Evolutionary conservation across 1,284 basidiomycete species (phyloP), one percentile per base, ranked within the genome.

Genomic region (Neolentinus lepideus): DNA sequence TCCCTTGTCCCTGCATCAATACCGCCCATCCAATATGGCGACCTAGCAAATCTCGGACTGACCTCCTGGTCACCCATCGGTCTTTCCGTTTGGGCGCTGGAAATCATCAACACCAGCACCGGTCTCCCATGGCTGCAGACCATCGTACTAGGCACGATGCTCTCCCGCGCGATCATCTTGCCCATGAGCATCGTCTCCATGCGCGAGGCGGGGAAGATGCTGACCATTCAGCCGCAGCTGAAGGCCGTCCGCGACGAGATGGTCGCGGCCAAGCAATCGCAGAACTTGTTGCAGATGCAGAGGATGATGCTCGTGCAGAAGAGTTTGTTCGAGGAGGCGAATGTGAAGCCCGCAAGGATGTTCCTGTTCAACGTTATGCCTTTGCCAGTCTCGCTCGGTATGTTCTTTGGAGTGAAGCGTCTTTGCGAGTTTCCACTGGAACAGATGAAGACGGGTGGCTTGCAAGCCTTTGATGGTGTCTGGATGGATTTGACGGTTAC

Each of bases 91-190:
- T 76, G 77, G 63, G 64, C 75, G 9, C 76, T 94, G 57, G 92
- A 96, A 64, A 66, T 84, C 43, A 69, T 94, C 51, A 85, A 94
- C 61, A 84, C 89, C 55, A 71, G 78, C 45, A 86, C 87, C 0
- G 88, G 85, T 29, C 67, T 94, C 56, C 90, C 92, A 1, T 94
- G 92, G 92, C 92, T 92, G 77, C 85, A 82, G 69, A 88, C 85
- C 29, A 93, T 98, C 69, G 73, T 92, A 31, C 72, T 77, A 4
- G 83, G 88, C 50, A 87, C 90, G 21, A 62, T 90, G 11, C 68
- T 83, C 61, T 84, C 92, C 71, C 88, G 92, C 35, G 57, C 83
- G 3, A 60, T 80, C 31, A 75, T 94, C 48, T 70, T 94, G 54
- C 92, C 92, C 1, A 74, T 93, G 62, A 74, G 84, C 27, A 71